Base-by-base conservation (phyloP, 176 grass and related monocot species). In the Olyra latifolia region DNA sequence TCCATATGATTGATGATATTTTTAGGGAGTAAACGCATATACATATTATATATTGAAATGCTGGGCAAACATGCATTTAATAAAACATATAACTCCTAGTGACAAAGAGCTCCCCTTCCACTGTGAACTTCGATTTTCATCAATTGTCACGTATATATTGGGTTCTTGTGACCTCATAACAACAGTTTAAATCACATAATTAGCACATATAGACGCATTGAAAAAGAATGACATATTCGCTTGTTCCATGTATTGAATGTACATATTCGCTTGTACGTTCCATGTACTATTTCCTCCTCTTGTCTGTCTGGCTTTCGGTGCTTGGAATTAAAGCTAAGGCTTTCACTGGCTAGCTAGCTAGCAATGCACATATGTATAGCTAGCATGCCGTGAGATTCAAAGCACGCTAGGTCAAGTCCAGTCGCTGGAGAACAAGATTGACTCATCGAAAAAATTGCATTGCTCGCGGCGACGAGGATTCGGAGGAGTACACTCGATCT, bases 401-500 rank as follows among this genome's bases (percentile, higher is more conserved):
- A 38, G 24, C 48, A n/a, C 6, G 40, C 5, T 78, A 38, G 79
- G 59, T 60, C 11, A n/a, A 40, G 42, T 42, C 43, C 14, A 6
- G 47, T 41, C 57, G 49, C 58, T 74, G 57, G 14, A 82, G 46
- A 65, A 65, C n/a, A 39, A 6, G 1, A n/a, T 53, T 64, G 80
- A 82, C 69, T 15, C 2, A 8, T 22, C 20, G 53, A 10, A 46
- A 49, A 56, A 56, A 10, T 22, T 22, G 53, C n/a, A 22, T n/a
- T 55, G 53, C 53, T 3, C 56, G 74, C 74, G 58, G 57, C 41
- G 45, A 66, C 61, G 32, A 52, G 45, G 60, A 52, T 35, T 35
- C 32, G 32, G 32, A 35, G 32, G 32, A 66, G 16, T n/a, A 15
- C 15, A 0, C 4, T 0, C 25, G 4, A 23, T 8, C 12, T 48